A percentile compares a stretch with the other conserved stretches of the same genome.
Conservation (phyloP, 1,139 yeast species). For the Debaryomycetaceae sp. region DNA sequence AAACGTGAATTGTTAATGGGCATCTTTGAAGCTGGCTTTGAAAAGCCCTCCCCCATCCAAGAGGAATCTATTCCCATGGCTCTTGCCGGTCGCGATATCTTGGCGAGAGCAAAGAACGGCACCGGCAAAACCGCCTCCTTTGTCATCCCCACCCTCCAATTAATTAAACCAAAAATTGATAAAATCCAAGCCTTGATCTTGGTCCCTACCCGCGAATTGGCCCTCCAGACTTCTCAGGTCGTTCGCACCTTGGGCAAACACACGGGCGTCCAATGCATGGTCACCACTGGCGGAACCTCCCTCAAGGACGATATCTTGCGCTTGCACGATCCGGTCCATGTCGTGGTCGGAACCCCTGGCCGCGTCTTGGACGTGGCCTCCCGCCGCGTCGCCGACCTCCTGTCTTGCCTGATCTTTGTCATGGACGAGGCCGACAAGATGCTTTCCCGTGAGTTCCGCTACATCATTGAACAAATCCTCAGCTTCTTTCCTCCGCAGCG, state of each 20-base stretch:
- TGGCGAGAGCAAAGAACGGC: constrained; percentile 97
- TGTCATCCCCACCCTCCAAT: constrained; percentile 77
- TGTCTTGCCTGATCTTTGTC: constrained; percentile 79
- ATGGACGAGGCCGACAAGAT: constrained; percentile 99
- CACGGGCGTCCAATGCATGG: constrained; percentile 89
- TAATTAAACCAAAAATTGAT: constrained; percentile 70
- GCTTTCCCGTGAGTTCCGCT: constrained; percentile 83
- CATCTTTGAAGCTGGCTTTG: constrained; percentile 97
- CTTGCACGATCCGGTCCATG: constrained; percentile 84
- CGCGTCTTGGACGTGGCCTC: constrained; percentile 92
- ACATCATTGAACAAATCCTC: constrained; percentile 79
- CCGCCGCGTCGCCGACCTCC: constrained; percentile 76
- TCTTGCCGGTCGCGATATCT: constrained; percentile 86
- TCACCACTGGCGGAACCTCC: constrained; percentile 96
- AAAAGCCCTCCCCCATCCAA: constrained; percentile 96
- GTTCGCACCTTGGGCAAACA: constrained; percentile 96
- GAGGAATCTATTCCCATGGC: constrained; percentile 97
- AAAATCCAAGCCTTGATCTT: constrained; percentile 83
- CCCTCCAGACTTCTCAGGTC: constrained; percentile 95
- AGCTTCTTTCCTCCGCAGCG: constrained; percentile 68
- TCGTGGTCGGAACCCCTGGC: constrained; percentile 92
- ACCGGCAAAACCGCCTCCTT: constrained; percentile 98
- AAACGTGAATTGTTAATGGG: constrained; percentile 96
- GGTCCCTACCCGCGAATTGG: constrained; percentile 92
- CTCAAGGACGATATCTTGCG: constrained; percentile 90